These are phyloP conservation scores for Pleurostoma richardsiae DNA, from an alignment of 2,329 filamentous ascomycete species.

Conservation along the genomic window DNA sequence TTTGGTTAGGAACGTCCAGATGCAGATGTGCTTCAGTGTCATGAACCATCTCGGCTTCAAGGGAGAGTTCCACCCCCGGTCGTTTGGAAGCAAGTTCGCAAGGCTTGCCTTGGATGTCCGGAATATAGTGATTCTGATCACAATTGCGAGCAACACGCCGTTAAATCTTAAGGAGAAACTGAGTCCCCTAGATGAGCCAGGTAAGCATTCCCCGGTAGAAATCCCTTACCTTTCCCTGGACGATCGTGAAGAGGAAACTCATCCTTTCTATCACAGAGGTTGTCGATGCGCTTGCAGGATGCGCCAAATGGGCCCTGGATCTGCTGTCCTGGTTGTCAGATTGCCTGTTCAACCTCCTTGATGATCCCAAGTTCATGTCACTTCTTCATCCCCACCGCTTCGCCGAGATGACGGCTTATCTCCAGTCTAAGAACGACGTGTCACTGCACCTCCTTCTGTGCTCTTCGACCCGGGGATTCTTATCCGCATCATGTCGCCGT, in stretches of 20 bases:
- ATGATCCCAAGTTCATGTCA: conserved; percentile 44
- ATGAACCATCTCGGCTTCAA: conserved; percentile 73
- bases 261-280: conserved; percentile 47
- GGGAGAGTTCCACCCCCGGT: conserved; percentile 56
- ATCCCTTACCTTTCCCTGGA: conserved; percentile 6
- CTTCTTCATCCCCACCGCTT: conserved; percentile 43
- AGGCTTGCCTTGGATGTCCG: conserved; percentile 72
- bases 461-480: conserved; percentile 67
- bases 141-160: conserved; percentile 55
- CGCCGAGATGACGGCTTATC: conserved; percentile 42
- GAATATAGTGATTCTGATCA: conserved; percentile 62
- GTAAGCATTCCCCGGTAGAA: conserved; percentile 26
- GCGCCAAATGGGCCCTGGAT: conserved; percentile 74
- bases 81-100: conserved; percentile 67
- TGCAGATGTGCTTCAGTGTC: conserved; percentile 74
- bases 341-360: conserved; percentile 49
- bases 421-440: conserved; percentile 51
- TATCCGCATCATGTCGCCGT: conserved; percentile 63
- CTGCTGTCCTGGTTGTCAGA: conserved; percentile 61
- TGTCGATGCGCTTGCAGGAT: conserved; percentile 66
- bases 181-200: conserved; percentile 59
- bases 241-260: not conserved
- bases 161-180: conserved; percentile 48
- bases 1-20: conserved; percentile 64
- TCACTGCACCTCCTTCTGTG: conserved; percentile 63